Evolutionary conservation across 768 basidiomycete genomes (phyloP), one percentile per base, ranked within the genome.

Genomic region (Clitopilus hobsonii): DNA sequence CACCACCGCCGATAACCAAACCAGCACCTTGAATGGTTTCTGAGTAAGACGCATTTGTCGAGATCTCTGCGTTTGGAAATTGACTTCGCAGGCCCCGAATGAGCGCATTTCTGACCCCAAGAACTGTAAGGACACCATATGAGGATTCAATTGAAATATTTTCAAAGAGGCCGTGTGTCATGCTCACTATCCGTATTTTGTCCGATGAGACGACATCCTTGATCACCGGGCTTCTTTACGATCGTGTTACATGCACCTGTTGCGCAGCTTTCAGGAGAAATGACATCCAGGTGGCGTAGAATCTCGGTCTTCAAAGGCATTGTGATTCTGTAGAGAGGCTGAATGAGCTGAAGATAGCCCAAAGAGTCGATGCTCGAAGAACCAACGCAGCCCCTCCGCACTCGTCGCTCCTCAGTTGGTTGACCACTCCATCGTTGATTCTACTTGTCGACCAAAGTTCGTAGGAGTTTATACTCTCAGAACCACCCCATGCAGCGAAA

Each of bases 1-100:
- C 72, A 18, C 73, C 73, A 27, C 73, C 73, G 20, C 72, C 72
- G 25, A 74, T 69, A 5, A 73, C 61, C n/a, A 71, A 62, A 14
- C 67, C 71, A 4, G 71, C 69, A 24, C 47, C 61, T 5, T 41
- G 54, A 23, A 54, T 54, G 45, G 25, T 18, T 5, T 36, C 41
- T 41, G 58, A 53, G 49, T 63, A 67, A 6, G 63, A 64, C 1
- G 64, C 60, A 18, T 65, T 59, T 2, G 60, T 56, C 3, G 64
- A 52, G 11, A 67, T 65, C 1, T 30, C 29, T 11, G 38, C 27
- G 11, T 29, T 23, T 6, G 66, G 63, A 53, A 61, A 63, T 41
- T 71, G 71, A 11, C 52, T 60, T 6, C 57, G 57, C 29, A 71
- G 58, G 14, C 63, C 65, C 24, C 59, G 59, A 13, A 71, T 56